Conservation (phyloP, 1,284 basidiomycete species). For the Prillingera fragicola region DNA sequence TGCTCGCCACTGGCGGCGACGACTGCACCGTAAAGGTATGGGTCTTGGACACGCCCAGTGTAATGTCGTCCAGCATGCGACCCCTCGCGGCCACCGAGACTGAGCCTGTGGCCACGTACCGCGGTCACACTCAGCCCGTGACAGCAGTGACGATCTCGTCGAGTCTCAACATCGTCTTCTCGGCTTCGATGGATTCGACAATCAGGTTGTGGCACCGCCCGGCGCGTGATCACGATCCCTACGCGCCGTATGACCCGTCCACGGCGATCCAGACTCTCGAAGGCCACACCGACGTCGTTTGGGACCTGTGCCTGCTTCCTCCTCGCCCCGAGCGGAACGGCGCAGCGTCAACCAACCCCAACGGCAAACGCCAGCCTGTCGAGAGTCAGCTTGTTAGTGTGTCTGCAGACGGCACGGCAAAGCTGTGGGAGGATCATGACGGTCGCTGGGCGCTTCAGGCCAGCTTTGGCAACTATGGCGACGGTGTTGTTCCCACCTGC, state of each 20-base stretch:
- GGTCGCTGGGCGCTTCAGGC: slow-evolving; percentile 24
- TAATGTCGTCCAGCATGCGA: slow-evolving; percentile 25
- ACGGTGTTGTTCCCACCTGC: slow-evolving; percentile 60
- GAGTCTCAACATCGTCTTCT: slow-evolving; percentile 71
- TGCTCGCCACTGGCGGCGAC: slow-evolving; percentile 84
- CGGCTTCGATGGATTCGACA: slow-evolving; percentile 82
- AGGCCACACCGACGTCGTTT: slow-evolving; percentile 89
- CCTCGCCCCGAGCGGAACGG: slow-evolving; percentile 1
- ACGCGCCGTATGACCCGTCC: slow-evolving; percentile 79
- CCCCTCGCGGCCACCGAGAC: slow-evolving; percentile 68
- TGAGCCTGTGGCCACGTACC: slow-evolving; percentile 83
- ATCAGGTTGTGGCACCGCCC: slow-evolving; percentile 88
- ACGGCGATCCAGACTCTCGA: slow-evolving; percentile 72
- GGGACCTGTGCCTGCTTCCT: slow-evolving; percentile 69
- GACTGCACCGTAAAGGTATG: slow-evolving; percentile 96
- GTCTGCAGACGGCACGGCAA: slow-evolving; percentile 83
- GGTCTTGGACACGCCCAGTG: slow-evolving; percentile 45
- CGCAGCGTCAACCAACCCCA: slow-evolving; percentile 1
- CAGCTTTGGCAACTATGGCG: slow-evolving; percentile 22
- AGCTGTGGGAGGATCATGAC: slow-evolving; percentile 68
- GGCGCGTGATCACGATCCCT: slow-evolving; percentile 61
- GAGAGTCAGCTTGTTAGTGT: slow-evolving; percentile 71
- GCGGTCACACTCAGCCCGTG: slow-evolving; percentile 88
- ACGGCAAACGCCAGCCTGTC: slow-evolving; percentile 3
- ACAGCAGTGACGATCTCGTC: slow-evolving; percentile 82